Evolutionary conservation across 2,329 filamentous ascomycete species (phyloP), one percentile per base, ranked within the genome.

Genomic region (Albophoma yamanashiensis): DNA sequence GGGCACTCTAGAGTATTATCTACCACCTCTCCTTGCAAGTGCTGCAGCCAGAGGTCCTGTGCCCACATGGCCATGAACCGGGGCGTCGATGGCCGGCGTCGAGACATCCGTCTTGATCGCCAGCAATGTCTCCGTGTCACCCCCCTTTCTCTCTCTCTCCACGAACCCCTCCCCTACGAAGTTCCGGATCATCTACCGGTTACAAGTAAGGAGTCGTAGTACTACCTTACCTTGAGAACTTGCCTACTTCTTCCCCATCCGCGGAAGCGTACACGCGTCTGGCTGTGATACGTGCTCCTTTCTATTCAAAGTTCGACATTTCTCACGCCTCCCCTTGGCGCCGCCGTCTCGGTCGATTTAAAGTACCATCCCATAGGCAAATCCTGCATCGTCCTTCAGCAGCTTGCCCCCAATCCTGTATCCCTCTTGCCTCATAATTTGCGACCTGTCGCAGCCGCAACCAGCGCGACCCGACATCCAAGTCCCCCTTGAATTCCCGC

Each of bases 401-500:
- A 15, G 38, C 55, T 56, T 11, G 31, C 56, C 25, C 11, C 5
- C 34, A 38, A 20, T 15, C 6, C 25, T 3, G 25, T 20, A 3
- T 31, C 22, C 12, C 25, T 31, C 27, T 31, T 31, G 27, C 27
- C 27, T n/a, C 17, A 4, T 50, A 3, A 31, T 31, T 9, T 50
- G 27, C 25, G 25, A 14, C 7, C 45, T 20, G 45, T 17, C 25
- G 25, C 45, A 27, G 27, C 27, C 11, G 47, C 47, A 20, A 20
- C 15, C 20, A 5, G 27, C 25, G 31, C 6, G 47, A 34, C 11
- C n/a, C 17, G 40, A 56, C 55, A 58, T 55, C 14, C 56, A 63
- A 63, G 62, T 57, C 56, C 57, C 36, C 56, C 55, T 55, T 62
- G 20, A 59, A 55, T 2, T 50, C 56, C 25, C 27, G 38, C 31